Conservation (phyloP, 768 basidiomycete genomes). For the Amanita pallidorosea region DNA sequence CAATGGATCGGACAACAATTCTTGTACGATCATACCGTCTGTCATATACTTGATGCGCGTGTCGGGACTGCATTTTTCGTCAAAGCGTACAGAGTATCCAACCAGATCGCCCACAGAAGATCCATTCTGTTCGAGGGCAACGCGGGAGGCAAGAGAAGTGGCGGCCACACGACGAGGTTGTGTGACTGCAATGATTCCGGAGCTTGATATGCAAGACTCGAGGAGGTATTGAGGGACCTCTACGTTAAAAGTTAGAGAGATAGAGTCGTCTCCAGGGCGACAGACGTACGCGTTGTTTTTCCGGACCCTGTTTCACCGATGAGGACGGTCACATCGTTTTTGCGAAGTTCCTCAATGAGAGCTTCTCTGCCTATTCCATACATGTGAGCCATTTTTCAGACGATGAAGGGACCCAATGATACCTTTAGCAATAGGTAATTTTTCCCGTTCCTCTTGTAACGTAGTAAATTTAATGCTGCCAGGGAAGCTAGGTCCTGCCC, state of each 20-base stretch:
- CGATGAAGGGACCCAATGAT: constrained; percentile 10
- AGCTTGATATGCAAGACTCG: constrained; percentile 63
- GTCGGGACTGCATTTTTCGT: constrained; percentile 58
- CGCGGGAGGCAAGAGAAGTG: constrained; percentile 85
- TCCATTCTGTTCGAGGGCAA: constrained; percentile 69
- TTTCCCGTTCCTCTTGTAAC: constrained; percentile 56
- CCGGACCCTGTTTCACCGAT: constrained; percentile 97
- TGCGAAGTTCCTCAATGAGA: constrained; percentile 58
- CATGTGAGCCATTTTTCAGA: neutral
- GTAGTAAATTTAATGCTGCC: constrained; percentile 13
- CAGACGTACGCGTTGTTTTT: constrained; percentile 88
- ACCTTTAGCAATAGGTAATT: constrained; percentile 78
- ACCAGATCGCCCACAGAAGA: constrained; percentile 64
- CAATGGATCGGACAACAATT: constrained; percentile 70
- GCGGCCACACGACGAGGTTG: constrained; percentile 95
- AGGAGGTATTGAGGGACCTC: constrained; percentile 97
- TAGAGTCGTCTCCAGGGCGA: neutral
- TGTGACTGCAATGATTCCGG: constrained; percentile 80
- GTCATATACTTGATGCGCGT: constrained; percentile 96
- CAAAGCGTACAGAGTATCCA: constrained; percentile 94
- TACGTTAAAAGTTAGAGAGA: constrained; percentile 20
- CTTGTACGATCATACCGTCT: constrained; percentile 95
- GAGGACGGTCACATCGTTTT: constrained; percentile 79
- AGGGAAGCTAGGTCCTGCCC: constrained; percentile 12
- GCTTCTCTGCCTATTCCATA: constrained; percentile 53